Conservation (phyloP, 352 stramenopile genomes). For the Phytophthora agathidicida region DNA sequence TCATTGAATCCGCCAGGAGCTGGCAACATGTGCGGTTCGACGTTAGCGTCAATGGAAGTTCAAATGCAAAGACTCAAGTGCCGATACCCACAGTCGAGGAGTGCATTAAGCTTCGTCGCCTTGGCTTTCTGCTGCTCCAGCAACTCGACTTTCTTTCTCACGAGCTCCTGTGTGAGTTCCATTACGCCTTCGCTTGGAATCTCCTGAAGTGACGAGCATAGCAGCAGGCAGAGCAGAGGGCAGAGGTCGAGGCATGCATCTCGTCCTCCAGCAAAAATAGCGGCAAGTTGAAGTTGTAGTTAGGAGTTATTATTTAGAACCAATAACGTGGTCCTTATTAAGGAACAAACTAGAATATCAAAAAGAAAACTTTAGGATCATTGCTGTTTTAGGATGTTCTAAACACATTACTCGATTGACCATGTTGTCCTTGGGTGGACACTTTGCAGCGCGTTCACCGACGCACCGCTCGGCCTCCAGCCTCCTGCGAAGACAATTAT, state of each 20-base stretch:
- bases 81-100: slow-evolving; percentile 49
- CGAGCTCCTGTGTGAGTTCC: slow-evolving; percentile 62
- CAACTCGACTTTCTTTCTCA: slow-evolving; percentile 82
- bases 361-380: too few species aligned
- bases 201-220: background rate
- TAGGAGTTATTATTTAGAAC: too few species aligned
- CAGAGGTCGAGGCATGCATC: background rate
- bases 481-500: background rate
- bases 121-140: slow-evolving; percentile 74
- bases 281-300: too few species aligned
- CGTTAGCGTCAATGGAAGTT: too few species aligned
- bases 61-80: too few species aligned
- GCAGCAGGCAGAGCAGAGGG: too few species aligned
- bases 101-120: slow-evolving; percentile 58
- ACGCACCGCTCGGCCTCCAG: background rate
- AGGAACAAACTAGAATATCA: too few species aligned
- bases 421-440: background rate
- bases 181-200: slow-evolving; percentile 15
- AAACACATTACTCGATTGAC: too few species aligned
- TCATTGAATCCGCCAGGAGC: slow-evolving; percentile 75
- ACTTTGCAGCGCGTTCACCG: background rate
- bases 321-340: too few species aligned
- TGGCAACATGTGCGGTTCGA: too few species aligned
- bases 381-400: too few species aligned
- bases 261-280: too few species aligned